Conservation (phyloP, 139 green algal genomes). For the Closterium sp. region DNA sequence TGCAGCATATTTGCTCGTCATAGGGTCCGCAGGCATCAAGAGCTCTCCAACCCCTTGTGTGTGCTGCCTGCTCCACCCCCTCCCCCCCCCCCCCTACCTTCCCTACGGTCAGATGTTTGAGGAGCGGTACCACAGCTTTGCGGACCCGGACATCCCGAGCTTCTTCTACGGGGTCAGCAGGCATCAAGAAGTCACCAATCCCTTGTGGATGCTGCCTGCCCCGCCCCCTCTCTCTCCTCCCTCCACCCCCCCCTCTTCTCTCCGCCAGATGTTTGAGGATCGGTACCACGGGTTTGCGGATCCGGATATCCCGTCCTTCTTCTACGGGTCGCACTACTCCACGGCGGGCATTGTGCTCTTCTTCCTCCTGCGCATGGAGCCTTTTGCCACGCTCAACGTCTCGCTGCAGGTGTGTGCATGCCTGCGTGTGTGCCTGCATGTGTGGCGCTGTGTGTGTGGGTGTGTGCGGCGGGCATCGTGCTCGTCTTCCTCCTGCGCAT, state of each 20-base stretch:
- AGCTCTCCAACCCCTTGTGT: no score
- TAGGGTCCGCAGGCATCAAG: no score
- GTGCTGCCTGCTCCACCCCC: no score
- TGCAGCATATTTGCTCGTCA: no score
- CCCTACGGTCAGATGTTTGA: no score
- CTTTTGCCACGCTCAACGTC: conserved; percentile 51
- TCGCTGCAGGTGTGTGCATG: conserved; percentile 44
- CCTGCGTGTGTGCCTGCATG: not conserved
- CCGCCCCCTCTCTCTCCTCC: not conserved
- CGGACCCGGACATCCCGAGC: no score
- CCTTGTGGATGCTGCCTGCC: no score
- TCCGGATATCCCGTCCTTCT: conserved; percentile 45
- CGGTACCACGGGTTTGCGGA: conserved; percentile 2
- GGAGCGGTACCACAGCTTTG: no score
- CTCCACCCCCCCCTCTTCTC: not conserved
- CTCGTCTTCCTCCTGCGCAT: conserved; percentile 61
- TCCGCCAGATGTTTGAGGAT: conserved; percentile 18
- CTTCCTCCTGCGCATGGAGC: conserved; percentile 60
- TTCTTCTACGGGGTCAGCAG: no score
- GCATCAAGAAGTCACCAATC: no score
- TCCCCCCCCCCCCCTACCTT: no score
- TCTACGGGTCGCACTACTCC: conserved; percentile 61
- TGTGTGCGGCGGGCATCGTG: conserved; percentile 33
- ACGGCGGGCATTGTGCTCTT: conserved; percentile 56
- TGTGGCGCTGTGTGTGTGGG: not conserved